Conservation (phyloP, 345 rosid genomes). For the Rhodamnia rubescens region DNA sequence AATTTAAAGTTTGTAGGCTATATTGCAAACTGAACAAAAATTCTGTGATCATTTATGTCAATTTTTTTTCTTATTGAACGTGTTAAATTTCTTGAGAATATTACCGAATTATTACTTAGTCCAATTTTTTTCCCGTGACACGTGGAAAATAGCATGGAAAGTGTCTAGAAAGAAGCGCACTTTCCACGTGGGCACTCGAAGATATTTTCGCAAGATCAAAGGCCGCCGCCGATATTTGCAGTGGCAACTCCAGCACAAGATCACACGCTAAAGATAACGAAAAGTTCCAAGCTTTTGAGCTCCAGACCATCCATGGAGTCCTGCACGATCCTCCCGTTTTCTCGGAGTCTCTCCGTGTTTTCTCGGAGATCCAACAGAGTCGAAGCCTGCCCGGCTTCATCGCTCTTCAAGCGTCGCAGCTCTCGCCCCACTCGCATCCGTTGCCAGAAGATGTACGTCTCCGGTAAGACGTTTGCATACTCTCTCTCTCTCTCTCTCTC, state of each 20-base stretch:
- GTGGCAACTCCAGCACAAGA: neutral
- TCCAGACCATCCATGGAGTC: neutral
- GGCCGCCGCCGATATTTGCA: neutral
- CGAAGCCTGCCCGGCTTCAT: neutral
- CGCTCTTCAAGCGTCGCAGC: conserved; percentile 5
- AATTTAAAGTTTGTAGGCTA: too few relatives aligned
- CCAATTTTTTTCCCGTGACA: neutral
- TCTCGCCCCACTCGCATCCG: conserved; percentile 9
- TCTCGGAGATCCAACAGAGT: conserved; percentile 5
- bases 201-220: neutral
- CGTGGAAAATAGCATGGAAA: neutral
- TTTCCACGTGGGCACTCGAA: neutral
- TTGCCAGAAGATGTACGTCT: conserved; percentile 59
- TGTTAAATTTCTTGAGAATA: neutral
- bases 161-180: neutral
- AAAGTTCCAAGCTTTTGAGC: neutral
- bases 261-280: neutral
- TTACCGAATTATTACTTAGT: neutral
- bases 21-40: too few relatives aligned
- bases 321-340: neutral
- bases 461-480: conserved; percentile 16
- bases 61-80: neutral
- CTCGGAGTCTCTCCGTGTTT: conserved; percentile 12
- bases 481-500: neutral
- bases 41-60: too few relatives aligned